Evolutionary conservation across 345 rosid genomes (phyloP).

Genomic region (Brassica juncea): DNA sequence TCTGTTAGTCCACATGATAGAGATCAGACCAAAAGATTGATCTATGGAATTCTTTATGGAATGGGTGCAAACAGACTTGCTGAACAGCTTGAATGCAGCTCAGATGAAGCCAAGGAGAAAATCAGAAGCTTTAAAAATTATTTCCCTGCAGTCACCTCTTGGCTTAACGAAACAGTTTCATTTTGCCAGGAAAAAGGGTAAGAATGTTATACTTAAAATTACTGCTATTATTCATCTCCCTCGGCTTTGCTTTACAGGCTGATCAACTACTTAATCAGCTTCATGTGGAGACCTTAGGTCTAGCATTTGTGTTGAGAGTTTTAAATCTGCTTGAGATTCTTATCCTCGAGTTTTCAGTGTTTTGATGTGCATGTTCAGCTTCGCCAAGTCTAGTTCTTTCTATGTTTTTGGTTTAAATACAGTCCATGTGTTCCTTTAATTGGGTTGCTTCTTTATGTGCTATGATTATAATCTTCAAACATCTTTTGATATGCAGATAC

Average conservation of each 20-base stretch:
- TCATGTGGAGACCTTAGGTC: neutral
- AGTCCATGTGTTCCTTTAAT: conserved; percentile 8
- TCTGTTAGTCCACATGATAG: conserved; percentile 66
- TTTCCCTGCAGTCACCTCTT: conserved; percentile 84
- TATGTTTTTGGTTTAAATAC: neutral
- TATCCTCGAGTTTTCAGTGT: neutral
- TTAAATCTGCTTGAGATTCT: neutral
- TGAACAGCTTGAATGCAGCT: conserved; percentile 81
- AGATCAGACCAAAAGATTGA: conserved; percentile 89
- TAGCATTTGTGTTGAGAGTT: neutral
- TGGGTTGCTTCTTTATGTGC: conserved; percentile 4
- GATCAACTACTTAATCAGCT: conserved; percentile 3
- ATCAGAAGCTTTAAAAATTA: conserved; percentile 73
- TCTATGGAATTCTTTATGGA: conserved; percentile 96
- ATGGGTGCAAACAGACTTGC: conserved; percentile 94
- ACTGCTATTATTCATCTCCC: neutral
- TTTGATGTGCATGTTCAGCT: neutral
- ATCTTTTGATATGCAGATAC: conserved; percentile 53
- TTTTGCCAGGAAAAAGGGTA: conserved; percentile 82
- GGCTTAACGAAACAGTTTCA: conserved; percentile 72
- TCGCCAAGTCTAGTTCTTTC: neutral
- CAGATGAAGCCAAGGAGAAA: conserved; percentile 83
- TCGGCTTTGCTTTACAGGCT: neutral
- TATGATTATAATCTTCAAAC: neutral
- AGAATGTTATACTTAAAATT: conserved; percentile 27